phyloP scores from a whole-genome alignment of 2,329 filamentous ascomycete species.

The Gaeumannomyces tritici region DNA sequence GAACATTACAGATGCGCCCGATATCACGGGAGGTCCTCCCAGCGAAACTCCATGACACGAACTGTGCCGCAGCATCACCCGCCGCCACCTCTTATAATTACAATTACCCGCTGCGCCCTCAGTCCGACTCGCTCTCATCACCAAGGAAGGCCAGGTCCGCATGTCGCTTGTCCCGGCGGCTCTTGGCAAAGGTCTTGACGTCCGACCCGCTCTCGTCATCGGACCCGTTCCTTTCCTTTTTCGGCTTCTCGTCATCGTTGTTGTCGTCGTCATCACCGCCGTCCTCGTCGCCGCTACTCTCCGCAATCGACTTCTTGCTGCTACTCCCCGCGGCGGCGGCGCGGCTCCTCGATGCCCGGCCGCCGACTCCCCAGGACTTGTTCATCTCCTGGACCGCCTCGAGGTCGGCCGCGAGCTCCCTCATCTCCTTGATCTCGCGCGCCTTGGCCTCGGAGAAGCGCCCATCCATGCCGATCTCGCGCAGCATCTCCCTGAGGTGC shows the following conservation, averaged over 20 bases:
- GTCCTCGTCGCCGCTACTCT: slow-evolving; percentile 21
- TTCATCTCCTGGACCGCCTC: slow-evolving; percentile 79
- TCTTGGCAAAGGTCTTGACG: slow-evolving; percentile 29
- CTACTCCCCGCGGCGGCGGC: slow-evolving; percentile 14
- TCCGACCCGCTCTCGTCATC: slow-evolving; percentile 12
- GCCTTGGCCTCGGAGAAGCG: slow-evolving; percentile 81
- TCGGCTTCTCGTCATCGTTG: slow-evolving; percentile 16
- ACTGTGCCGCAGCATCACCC: neutral
- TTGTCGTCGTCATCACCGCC: slow-evolving; percentile 17
- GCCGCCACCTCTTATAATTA: neutral
- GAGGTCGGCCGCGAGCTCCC: slow-evolving; percentile 76
- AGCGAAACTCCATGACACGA: neutral
- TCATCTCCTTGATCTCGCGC: slow-evolving; percentile 73
- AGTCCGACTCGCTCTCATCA: slow-evolving; percentile 57
- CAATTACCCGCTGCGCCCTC: slow-evolving; percentile 17
- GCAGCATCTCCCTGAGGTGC: slow-evolving; percentile 70
- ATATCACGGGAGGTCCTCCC: neutral
- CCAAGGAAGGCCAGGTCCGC: slow-evolving; percentile 56
- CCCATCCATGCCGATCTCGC: slow-evolving; percentile 78
- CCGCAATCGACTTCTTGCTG: slow-evolving; percentile 24
- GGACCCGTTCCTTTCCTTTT: slow-evolving; percentile 4
- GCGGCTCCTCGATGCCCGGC: slow-evolving; percentile 31
- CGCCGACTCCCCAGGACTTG: slow-evolving; percentile 59
- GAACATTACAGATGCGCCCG: neutral
- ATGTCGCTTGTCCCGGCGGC: slow-evolving; percentile 35